Evolutionary conservation across 352 stramenopile genomes (phyloP), one percentile per base, ranked within the genome.

Genomic region (Pythium vanterpoolii): DNA sequence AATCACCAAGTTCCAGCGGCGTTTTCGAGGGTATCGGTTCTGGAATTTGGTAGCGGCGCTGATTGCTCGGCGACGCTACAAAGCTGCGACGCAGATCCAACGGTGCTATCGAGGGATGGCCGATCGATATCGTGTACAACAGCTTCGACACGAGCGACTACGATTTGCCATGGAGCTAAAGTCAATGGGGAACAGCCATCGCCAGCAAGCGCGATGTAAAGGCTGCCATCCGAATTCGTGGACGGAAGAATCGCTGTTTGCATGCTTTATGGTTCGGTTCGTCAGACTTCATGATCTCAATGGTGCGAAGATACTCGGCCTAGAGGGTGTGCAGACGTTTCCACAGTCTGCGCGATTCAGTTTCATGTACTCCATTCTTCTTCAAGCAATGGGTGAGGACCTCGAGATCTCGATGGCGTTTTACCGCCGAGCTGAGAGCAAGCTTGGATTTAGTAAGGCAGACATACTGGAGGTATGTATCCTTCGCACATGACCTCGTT

Each of bases 401-500:
- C 44, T 72, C 14, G 65, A 72, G 19, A 47, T 72, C 31, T 62
- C 65, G 0, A 62, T 72, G 56, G 38, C 60, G 3, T 69, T 58
- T 43, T 46, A 69, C 14, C 48, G 50, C 4, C 53, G 49, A 43
- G 60, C 65, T 4, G 52, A 62, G 40, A 23, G 27, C 21, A 33
- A 30, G n/a, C 50, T 66, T 13, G 18, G 42, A 14, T 21, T 66
- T 13, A 40, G 39, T 0, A 61, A 77, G 8, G 53, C 80, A 24
- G 56, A 69, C 23, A 43, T 88, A 2, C 50, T 45, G 0, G 36
- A 74, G 60, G 80, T 88, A 66, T 42, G 55, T 59, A 10, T 49
- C 3, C 44, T 27, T 3, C n/a, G 18, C 5, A 38, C 10, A 18
- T 38, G 33, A 6, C 5, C 5, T 4, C 11, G 2, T 38, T n/a